Base-by-base conservation (phyloP, 1,139 yeast species). In the Hyphopichia khmerensis region DNA sequence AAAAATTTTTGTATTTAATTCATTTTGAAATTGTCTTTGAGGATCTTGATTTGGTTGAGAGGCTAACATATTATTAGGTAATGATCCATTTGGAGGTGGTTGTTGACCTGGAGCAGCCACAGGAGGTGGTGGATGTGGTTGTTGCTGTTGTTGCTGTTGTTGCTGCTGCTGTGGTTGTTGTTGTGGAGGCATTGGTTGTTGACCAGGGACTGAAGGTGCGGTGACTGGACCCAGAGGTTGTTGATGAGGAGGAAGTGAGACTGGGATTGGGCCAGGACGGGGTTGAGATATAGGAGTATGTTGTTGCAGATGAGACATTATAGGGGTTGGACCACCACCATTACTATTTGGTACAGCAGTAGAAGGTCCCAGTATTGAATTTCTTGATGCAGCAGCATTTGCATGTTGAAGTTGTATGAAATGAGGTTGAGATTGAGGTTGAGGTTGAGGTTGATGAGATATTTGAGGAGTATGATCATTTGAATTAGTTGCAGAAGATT, bases 1-100 rank as follows among this genome's bases (percentile, higher is more conserved):
- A 46, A 68, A 59, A 14, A 71, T 59, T 39, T 70, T 60, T 6
- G 70, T 58, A 44, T 69, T 69, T 9, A 67, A 43, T 40, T 69
- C 75, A 42, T 59, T 65, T 43, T 65, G 72, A 31, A 55, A 43
- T 39, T 56, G 64, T 33, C 58, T 64, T 38, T 56, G 53, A 14
- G 18, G 33, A n/a, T 41, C 44, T 38, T n/a, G 33, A 21, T 21
- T 21, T 6, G 24, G 24, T 21, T 21, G 24, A 21, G 24, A 6
- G 24, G 24, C 8, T 21, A 7, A 17, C 13, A 21, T 21, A 8
- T 21, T 21, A 21, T 21, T 21, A 5, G 24, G 24, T 8, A 21
- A 6, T 5, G 24, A 6, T 8, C 24, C 24, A 8, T 15, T 26
- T 16, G 19, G 35, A 29, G 40, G 44, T 32, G 31, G 30, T 40